phyloP scores from a whole-genome alignment of 306 rosid species.

The Citrullus amarus region DNA sequence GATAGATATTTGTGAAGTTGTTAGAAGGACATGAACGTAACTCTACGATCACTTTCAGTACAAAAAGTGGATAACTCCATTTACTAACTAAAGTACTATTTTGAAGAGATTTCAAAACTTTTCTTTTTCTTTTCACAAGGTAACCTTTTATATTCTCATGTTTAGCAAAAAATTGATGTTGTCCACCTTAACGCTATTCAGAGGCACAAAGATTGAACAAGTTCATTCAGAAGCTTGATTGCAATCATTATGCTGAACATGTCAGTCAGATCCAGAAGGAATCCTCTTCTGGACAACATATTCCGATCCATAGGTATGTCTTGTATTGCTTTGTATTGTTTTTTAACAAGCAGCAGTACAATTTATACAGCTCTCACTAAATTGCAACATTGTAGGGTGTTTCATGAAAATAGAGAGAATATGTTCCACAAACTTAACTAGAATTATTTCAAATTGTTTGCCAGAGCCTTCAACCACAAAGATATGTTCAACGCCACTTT shows the following conservation, averaged over 20 bases:
- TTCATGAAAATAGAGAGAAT: neutral
- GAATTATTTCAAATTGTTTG: constrained; percentile 65
- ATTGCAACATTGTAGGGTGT: neutral
- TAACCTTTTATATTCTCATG: neutral
- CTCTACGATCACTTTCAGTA: neutral
- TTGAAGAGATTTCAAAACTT: neutral
- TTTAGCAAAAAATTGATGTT: neutral
- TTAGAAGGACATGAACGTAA: neutral
- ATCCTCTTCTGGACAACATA: neutral
- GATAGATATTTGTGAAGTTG: neutral
- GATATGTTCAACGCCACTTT: constrained; percentile 69
- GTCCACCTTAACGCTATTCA: neutral
- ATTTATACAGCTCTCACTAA: neutral
- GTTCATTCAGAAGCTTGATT: neutral
- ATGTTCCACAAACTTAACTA: constrained; percentile 55
- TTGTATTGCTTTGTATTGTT: neutral
- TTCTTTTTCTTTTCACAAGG: neutral
- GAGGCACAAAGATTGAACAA: neutral
- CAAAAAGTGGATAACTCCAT: neutral
- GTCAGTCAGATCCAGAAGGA: neutral
- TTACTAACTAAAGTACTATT: neutral
- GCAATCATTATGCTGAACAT: neutral
- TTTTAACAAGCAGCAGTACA: neutral
- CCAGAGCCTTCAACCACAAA: constrained; percentile 70
- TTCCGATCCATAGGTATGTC: neutral